phyloP scores from a whole-genome alignment of 1,139 yeast genomes.

The Hyphopichia pseudoburtonii region DNA sequence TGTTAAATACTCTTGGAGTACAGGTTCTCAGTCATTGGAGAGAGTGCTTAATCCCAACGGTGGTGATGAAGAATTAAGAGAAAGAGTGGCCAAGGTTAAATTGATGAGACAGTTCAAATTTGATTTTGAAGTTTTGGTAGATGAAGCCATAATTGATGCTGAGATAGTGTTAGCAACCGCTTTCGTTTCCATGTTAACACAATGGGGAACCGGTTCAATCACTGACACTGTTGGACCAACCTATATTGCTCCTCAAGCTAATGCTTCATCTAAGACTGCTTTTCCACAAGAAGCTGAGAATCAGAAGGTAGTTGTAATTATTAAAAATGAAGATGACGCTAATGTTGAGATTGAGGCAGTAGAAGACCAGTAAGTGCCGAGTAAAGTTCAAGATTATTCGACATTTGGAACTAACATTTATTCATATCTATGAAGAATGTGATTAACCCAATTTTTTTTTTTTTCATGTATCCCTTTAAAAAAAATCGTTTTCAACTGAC shows the following conservation, averaged over 20 bases:
- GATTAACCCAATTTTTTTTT: no score
- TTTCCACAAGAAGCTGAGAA: conserved; percentile 2
- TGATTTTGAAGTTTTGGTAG: conserved; percentile 58
- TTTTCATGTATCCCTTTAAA: no score
- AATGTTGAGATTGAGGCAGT: conserved; percentile 6
- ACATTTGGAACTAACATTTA: no score
- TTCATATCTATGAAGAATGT: no score
- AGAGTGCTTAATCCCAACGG: conserved; percentile 54
- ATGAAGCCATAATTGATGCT: conserved; percentile 44
- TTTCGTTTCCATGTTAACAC: conserved; percentile 60
- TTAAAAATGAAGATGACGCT: conserved; percentile 12
- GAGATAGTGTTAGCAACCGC: conserved; percentile 58
- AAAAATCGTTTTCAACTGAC: no score
- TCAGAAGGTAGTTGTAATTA: conserved; percentile 14
- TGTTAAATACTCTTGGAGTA: conserved; percentile 53
- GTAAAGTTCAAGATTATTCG: no score
- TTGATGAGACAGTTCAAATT: conserved; percentile 58
- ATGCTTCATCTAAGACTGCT: background rate
- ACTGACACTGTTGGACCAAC: conserved; percentile 60
- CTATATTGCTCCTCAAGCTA: conserved; percentile 13
- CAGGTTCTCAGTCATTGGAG: conserved; percentile 51
- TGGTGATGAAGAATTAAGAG: conserved; percentile 52
- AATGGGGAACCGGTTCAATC: conserved; percentile 58
- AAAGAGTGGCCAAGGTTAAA: conserved; percentile 53
- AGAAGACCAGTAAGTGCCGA: background rate